Base-by-base conservation (phyloP, 768 basidiomycete species). In the Pulveroboletus frians region DNA sequence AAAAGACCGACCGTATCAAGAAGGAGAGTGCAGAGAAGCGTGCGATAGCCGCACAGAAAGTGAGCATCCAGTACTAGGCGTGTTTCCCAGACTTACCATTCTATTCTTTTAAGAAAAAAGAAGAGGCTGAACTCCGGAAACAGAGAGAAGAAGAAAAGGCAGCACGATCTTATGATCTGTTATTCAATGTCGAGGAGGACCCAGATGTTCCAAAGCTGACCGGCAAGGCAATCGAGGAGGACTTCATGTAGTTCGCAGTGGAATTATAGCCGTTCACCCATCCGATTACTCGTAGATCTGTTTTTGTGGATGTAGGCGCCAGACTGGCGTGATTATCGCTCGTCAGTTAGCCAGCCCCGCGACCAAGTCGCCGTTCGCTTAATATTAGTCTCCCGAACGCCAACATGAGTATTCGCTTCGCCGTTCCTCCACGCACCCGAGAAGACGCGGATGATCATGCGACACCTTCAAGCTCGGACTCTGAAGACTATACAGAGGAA, bases 61-160 rank as follows among this genome's bases (percentile, higher is more conserved):
- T 91, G 37, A 17, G 59, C 42, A 20, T 30, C 13, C 38, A 23
- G 11, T 14, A 38, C 27, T 31, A 20, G n/a, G 21, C 21, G 0
- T 26, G 34, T 46, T 30, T 13, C 15, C 36, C 23, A 21, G 6
- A 35, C 43, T 20, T 13, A 30, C 27, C 7, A 0, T 13, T 23
- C 42, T 27, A 6, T 26, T 26, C 13, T 41, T 34, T 39, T 14
- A 36, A 94, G 92, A 85, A 81, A 68, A 89, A 89, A 63, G 81
- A 80, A 30, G 91, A 96, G 47, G 66, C 75, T 3, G 89, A 88
- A 50, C 74, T 94, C 14, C 83, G 83, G 3, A 80, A 81, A 49
- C 69, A 74, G 13, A 77, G 94, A 58, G 92, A 88, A 64, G 90
- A 84, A 15, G 90, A 92, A 61, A 95, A 94, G 61, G 84, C 85